Percentiles rank a stretch among this genome's conserved stretches.
Evolutionary conservation across 139 green algal species (phyloP).

Genomic region (Chlorella sorokiniana): DNA sequence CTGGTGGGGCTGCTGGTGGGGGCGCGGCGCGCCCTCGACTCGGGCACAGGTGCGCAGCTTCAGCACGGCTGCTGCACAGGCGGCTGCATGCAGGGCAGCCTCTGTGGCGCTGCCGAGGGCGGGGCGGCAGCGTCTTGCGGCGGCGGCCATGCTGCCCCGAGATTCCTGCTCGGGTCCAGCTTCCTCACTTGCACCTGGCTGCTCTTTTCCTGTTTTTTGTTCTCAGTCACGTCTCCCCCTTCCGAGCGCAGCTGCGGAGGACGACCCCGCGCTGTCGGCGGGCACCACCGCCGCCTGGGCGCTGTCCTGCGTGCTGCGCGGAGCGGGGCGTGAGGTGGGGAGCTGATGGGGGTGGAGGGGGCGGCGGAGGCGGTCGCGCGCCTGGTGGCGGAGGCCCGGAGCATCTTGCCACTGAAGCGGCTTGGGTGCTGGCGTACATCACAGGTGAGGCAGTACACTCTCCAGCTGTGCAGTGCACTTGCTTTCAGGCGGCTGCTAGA

Average conservation of each 20-base stretch:
- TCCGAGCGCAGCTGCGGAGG: conserved; percentile 22
- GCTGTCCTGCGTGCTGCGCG: conserved; percentile 44
- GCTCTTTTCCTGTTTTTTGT: neutral
- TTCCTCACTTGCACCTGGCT: too few relatives aligned
- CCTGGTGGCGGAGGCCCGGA: conserved; percentile 10
- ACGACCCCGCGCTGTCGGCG: conserved; percentile 27
- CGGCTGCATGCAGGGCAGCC: neutral
- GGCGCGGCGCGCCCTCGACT: conserved; percentile 3
- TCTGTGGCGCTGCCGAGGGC: too few relatives aligned
- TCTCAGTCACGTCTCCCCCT: neutral
- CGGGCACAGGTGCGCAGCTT: neutral
- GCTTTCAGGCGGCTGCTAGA: neutral
- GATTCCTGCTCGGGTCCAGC: too few relatives aligned
- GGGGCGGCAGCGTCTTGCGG: too few relatives aligned
- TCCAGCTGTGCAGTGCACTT: too few relatives aligned
- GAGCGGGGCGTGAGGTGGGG: conserved; percentile 31
- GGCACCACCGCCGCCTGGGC: conserved; percentile 56
- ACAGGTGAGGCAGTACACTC: conserved; percentile 22
- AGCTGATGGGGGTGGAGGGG: conserved; percentile 31
- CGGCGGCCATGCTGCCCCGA: too few relatives aligned
- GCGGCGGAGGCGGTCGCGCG: conserved; percentile 20
- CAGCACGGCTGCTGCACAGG: neutral
- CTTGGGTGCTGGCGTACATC: conserved; percentile 49
- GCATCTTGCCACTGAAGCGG: conserved; percentile 40
- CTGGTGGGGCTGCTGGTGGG: conserved; percentile 36